phyloP scores from a whole-genome alignment of 1,284 basidiomycete species.

The Naganishia sp. region DNA sequence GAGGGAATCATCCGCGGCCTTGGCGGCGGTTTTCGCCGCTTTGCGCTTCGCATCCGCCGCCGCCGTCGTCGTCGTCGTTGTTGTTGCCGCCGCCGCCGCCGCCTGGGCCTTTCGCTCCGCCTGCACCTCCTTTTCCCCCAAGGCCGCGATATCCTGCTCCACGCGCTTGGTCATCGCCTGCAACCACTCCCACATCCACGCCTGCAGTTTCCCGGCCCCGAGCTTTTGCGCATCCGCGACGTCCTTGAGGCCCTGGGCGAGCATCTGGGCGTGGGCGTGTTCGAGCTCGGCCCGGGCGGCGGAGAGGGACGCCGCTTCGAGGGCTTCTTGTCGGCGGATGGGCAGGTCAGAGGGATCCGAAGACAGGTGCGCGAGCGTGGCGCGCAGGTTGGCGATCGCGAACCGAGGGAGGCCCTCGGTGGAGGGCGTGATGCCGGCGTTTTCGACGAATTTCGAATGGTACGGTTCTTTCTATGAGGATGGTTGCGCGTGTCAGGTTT shows the following conservation, averaged over 20 bases:
- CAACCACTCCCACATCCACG: conserved; percentile 89
- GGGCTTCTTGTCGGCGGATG: conserved; percentile 71
- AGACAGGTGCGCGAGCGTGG: conserved; percentile 54
- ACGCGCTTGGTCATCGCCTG: conserved; percentile 63
- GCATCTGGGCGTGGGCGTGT: conserved; percentile 65
- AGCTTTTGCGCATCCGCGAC: conserved; percentile 53
- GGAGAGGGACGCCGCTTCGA: conserved; percentile 82
- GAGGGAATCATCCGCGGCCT: background rate
- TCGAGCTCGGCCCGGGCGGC: conserved; percentile 73
- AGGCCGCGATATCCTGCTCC: conserved; percentile 60
- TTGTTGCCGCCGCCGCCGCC: conserved; percentile 16
- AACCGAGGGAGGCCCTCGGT: conserved; percentile 41
- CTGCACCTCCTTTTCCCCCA: conserved; percentile 50
- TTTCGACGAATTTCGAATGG: conserved; percentile 20
- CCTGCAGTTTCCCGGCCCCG: conserved; percentile 63
- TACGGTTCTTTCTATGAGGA: conserved; percentile 21
- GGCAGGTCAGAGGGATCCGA: conserved; percentile 59
- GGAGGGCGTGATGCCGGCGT: conserved; percentile 5
- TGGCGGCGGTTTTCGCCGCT: background rate
- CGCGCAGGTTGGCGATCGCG: conserved; percentile 68
- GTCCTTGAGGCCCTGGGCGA: conserved; percentile 61
- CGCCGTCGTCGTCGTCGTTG: conserved; percentile 21
- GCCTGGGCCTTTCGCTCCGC: conserved; percentile 46
- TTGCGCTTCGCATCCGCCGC: background rate
- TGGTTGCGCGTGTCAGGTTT: background rate